These are phyloP conservation scores for Daldinia decipiens DNA, from an alignment of 495 filamentous ascomycete species.

Conservation along the genomic window DNA sequence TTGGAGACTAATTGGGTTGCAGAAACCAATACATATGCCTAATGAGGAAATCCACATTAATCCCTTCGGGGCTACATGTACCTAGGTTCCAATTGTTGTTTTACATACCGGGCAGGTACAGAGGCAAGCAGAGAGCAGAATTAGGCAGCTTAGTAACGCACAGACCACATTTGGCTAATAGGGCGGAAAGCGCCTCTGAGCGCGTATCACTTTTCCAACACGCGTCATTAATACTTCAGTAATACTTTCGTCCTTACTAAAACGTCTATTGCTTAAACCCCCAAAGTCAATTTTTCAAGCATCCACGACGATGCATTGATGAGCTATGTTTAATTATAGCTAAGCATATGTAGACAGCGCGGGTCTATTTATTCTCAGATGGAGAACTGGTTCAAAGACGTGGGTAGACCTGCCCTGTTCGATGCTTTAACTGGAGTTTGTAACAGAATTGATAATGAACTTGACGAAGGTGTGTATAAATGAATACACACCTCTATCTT, in stretches of 20 bases:
- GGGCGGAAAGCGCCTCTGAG: conserved; percentile 19
- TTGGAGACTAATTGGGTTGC: not conserved
- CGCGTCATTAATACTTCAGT: conserved; percentile 11
- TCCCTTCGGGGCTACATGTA: not conserved
- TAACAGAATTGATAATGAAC: conserved; percentile 51
- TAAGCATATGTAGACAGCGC: not conserved
- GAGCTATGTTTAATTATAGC: not conserved
- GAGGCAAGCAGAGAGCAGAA: too few species aligned
- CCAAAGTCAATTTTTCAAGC: not conserved
- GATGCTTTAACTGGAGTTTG: conserved; percentile 54
- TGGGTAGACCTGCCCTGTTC: conserved; percentile 53
- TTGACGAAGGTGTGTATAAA: conserved; percentile 49
- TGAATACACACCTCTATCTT: not conserved
- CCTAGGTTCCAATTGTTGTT: not conserved
- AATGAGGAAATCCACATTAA: not conserved
- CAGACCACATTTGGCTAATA: not conserved
- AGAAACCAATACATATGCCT: not conserved
- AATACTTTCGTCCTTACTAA: not conserved
- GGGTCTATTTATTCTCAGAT: conserved; percentile 32
- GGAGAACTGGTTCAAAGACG: conserved; percentile 52
- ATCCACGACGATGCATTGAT: not conserved
- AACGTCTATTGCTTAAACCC: not conserved
- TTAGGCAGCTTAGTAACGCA: not conserved
- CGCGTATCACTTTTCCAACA: conserved; percentile 20
- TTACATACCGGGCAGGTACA: not conserved